Conservation (phyloP, 345 rosid genomes). For the Bruguiera sexangula region DNA sequence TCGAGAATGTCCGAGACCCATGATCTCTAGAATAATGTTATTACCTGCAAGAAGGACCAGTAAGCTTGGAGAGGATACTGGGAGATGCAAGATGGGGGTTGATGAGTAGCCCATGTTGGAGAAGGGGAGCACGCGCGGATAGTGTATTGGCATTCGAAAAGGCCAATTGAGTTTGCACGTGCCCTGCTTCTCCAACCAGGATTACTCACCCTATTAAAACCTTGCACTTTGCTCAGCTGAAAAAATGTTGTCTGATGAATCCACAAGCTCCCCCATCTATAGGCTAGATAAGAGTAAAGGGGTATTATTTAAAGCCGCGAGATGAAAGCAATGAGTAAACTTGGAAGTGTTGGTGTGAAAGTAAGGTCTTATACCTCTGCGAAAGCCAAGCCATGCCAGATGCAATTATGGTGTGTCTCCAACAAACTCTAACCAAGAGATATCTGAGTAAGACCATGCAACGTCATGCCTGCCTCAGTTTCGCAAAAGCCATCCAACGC, state of each 20-base stretch:
- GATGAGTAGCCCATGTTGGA: constrained; percentile 73
- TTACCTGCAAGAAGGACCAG: constrained; percentile 1
- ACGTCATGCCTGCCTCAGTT: constrained; percentile 31
- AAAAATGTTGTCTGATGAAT: too few relatives aligned
- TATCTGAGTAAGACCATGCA: constrained; percentile 17
- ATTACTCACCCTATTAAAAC: constrained; percentile 43
- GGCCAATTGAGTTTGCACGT: constrained; percentile 59
- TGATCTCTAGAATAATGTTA: neutral
- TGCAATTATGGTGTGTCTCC: constrained; percentile 41
- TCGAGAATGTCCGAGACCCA: too few relatives aligned
- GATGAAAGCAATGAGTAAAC: constrained; percentile 17
- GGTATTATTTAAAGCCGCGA: neutral
- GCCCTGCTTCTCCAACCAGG: constrained; percentile 99
- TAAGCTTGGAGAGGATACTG: neutral
- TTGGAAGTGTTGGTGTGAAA: constrained; percentile 1
- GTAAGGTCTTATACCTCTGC: neutral
- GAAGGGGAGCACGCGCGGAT: constrained; percentile 93
- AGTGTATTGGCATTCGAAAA: neutral
- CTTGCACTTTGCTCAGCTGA: neutral
- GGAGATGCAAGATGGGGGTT: constrained; percentile 6
- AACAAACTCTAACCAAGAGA: constrained; percentile 30
- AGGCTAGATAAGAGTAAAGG: constrained; percentile 14
- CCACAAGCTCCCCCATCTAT: constrained; percentile 31
- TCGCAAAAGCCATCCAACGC: constrained; percentile 30
- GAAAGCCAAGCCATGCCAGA: constrained; percentile 33